Base-by-base conservation (phyloP, 1,139 yeast species). In the Wickerhamomyces sp. region DNA sequence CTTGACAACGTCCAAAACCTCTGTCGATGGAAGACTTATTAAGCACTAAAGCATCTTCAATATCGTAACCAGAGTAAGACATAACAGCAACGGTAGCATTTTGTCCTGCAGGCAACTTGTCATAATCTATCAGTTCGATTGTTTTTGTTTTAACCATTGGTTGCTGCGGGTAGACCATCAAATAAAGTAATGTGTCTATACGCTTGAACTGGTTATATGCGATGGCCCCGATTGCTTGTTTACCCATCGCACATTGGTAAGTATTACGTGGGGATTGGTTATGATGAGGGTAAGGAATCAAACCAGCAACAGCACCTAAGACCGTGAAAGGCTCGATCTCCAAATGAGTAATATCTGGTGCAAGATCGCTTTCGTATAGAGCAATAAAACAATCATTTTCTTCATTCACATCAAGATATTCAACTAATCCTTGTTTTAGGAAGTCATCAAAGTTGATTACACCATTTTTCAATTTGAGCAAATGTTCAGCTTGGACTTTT, bases 171-270 rank as follows among this genome's bases (percentile, higher is more conserved):
- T 94, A 92, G 15, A 90, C 96, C 96, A 92, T 87, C 52, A 92
- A 72, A 60, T 92, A 92, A 49, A 94, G 70, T 55, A 92, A 68
- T 1, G 99, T 94, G 59, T 92, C 99, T 52, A 92, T 92, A 64
- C 99, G 80, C 60, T 89, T 78, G 67, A 92, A 86, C 65, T 92
- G 98, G 63, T 92, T 92, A 63, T 92, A 92, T 21, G 95, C 97
- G 65, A 94, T 94, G 8, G 97, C 97, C 51, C 99, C 99, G 64
- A 92, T 92, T 18, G 98, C 98, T 68, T 92, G 99, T 70, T 92
- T 92, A 79, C 98, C 98, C 98, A 92, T 92, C 61, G 98, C 98
- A 76, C 97, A 92, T 69, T 92, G 98, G 68, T 92, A 92, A 0
- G 98, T 92, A 62, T 92, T 92, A 76, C 98, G 83, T 36, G 98